Evolutionary conservation across 306 rosid species (phyloP).

Genomic region (Cicer arietinum): DNA sequence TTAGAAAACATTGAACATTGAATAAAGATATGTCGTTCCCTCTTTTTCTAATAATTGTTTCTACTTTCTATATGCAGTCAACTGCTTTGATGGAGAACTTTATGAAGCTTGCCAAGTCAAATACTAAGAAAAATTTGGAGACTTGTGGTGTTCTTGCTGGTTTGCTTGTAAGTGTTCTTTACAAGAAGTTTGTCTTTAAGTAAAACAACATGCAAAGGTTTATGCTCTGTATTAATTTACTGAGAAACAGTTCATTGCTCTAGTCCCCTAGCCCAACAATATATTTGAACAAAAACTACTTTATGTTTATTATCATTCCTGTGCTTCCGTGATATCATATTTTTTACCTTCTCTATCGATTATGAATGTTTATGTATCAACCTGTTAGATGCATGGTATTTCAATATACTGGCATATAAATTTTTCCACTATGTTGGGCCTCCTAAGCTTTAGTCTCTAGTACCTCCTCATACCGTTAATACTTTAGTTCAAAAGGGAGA

Average conservation of each 20-base stretch:
- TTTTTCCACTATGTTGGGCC: constrained; percentile 4
- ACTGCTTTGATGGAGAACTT: constrained; percentile 87
- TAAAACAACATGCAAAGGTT: constrained; percentile 6
- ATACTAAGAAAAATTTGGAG: constrained; percentile 85
- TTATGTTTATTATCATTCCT: constrained; percentile 16
- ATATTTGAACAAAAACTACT: not conserved
- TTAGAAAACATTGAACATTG: constrained; percentile 14
- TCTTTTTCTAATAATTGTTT: constrained; percentile 43
- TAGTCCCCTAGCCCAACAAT: not conserved
- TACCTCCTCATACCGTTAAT: not conserved
- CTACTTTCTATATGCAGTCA: constrained; percentile 68
- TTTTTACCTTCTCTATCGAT: constrained; percentile 5
- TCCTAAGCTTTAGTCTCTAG: constrained; percentile 5
- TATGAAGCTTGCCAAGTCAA: constrained; percentile 88
- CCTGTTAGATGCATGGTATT: constrained; percentile 17
- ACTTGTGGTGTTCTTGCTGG: constrained; percentile 98
- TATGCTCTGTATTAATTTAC: not conserved
- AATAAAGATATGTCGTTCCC: constrained; percentile 16
- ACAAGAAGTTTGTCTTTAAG: not conserved
- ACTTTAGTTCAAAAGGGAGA: constrained; percentile 13
- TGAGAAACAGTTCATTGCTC: not conserved
- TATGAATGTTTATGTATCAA: constrained; percentile 10
- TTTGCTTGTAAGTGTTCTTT: constrained; percentile 77
- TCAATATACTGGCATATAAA: constrained; percentile 11
- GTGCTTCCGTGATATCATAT: constrained; percentile 1